These are phyloP conservation scores for Climacium dendroides DNA, from an alignment of 225 moss, liverwort and hornwort genomes.

Conservation along the genomic window DNA sequence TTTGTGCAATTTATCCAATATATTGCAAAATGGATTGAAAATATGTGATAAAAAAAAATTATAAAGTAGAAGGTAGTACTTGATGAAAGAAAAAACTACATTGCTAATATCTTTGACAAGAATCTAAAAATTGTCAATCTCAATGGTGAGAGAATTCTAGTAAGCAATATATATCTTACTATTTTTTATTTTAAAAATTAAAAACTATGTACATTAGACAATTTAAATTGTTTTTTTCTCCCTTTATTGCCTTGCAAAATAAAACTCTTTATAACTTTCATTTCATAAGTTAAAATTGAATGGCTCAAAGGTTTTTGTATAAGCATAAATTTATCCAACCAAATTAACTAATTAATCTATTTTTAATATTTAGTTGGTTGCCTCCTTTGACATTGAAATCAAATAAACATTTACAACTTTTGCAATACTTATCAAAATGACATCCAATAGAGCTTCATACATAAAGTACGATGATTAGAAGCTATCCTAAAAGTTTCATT, in stretches of 20 bases:
- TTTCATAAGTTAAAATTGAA: not conserved
- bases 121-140: too few species aligned
- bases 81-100: not conserved
- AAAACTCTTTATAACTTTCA: not conserved
- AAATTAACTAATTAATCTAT: not conserved
- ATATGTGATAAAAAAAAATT: not conserved
- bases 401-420: not conserved
- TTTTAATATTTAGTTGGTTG: not conserved
- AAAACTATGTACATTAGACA: not conserved
- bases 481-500: rapidly evolving
- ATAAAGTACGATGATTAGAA: not conserved
- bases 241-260: not conserved
- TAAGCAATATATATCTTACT: too few species aligned
- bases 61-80: not conserved
- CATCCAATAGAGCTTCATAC: rapidly evolving
- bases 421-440: not conserved
- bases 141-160: too few species aligned
- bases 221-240: not conserved
- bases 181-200: too few species aligned
- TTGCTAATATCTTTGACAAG: not conserved
- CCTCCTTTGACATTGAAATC: not conserved
- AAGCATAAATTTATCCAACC: not conserved
- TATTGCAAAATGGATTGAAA: not conserved
- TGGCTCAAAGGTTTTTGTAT: too few species aligned
- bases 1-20: not conserved